Base-by-base conservation (phyloP, 169 alveolate species). In the Babesia bigemina region DNA sequence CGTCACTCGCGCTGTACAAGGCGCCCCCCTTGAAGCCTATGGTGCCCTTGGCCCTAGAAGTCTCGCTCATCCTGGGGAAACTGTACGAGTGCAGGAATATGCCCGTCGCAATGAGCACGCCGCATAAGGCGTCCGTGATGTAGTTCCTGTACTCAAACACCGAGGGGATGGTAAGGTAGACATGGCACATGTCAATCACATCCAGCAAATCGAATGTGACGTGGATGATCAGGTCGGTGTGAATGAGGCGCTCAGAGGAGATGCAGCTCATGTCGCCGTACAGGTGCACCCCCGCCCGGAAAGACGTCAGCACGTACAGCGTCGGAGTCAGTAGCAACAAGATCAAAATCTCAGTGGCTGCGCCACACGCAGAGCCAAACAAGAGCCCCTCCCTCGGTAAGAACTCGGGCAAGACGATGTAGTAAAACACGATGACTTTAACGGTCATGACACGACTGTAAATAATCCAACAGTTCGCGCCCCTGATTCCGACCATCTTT, bases 391-490 rank as follows among this genome's bases (percentile, higher is more conserved):
- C 75, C 36, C 70, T 72, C 36, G 66, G 45, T 0, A 78, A 60
- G 59, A 39, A 53, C 56, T 50, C 84, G 21, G 88, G 91, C 36
- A 89, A 89, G 22, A 88, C 89, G 76, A 86, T 75, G 45, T 79
- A 86, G 58, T 84, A 86, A 53, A 89, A 44, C 50, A 89, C 76
- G 44, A 85, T 70, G 11, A 87, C 66, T 77, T 89, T 89, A 14
- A 89, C 56, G 13, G 92, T 82, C 69, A 89, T 78, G 53, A 87
- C 70, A 26, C 91, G 84, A 13, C 86, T 86, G 74, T 89, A 86
- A 19, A 86, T 42, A 36, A 86, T 61, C 94, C 94, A 89, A 58
- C 94, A 89, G 69, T 60, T 89, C 17, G 92, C 90, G 6, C 94
- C 94, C 52, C 84, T 74, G 45, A 84, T 79, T 0, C 91, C 92